Evolutionary conservation across 2,329 filamentous ascomycete species (phyloP).

Genomic region (Alternaria rosae): DNA sequence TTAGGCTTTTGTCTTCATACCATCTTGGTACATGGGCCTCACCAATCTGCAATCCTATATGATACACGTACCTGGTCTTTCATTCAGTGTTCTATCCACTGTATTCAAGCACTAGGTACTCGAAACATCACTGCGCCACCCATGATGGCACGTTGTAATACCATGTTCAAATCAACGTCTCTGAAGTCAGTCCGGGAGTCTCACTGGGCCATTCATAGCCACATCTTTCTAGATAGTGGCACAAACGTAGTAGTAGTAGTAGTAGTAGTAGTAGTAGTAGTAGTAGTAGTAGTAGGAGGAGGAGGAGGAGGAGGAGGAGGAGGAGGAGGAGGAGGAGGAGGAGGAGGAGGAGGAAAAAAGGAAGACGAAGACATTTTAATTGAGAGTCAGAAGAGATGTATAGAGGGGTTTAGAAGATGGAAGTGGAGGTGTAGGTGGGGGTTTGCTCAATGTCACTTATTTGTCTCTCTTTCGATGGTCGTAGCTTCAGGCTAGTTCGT

Average conservation of each 20-base stretch:
- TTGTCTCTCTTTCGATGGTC: not conserved
- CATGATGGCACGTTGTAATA: not conserved
- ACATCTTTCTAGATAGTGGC: conserved; percentile 1
- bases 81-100: not conserved
- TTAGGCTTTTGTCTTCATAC: too few species aligned
- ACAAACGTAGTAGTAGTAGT: not conserved
- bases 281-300: too few species aligned
- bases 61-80: too few species aligned
- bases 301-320: too few species aligned
- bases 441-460: not conserved
- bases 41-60: too few species aligned
- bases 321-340: too few species aligned
- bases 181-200: not conserved
- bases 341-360: conserved; percentile 10
- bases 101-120: not conserved
- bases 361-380: not conserved
- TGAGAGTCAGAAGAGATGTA: not conserved
- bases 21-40: too few species aligned
- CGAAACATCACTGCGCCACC: not conserved
- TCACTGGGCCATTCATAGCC: conserved; percentile 18
- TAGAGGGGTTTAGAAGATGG: not conserved
- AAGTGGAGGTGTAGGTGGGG: not conserved
- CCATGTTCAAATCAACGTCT: not conserved
- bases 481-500: not conserved
- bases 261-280: too few species aligned